phyloP scores from a whole-genome alignment of 805 yeast species.

The Helenozyma baotianmanensis region DNA sequence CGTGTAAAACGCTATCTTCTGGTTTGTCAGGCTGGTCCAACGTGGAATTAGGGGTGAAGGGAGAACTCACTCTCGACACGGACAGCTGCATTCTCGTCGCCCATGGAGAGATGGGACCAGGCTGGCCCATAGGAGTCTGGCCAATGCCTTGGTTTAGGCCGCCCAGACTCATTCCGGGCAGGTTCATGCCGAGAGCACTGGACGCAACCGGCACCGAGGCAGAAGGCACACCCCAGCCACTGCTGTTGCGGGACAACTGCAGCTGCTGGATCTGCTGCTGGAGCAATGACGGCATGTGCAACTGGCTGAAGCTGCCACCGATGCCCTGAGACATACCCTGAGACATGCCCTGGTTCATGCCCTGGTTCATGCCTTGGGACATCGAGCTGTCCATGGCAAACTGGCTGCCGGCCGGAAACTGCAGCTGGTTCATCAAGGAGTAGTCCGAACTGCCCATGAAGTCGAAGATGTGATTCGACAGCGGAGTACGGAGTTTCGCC shows the following conservation, averaged over 20 bases:
- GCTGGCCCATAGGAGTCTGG: constrained; percentile 20
- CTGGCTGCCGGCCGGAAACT: constrained; percentile 19
- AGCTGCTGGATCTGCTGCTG: constrained; percentile 29
- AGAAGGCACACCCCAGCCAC: constrained; percentile 41
- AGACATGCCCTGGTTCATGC: constrained; percentile 9
- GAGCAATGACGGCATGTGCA: constrained; percentile 32
- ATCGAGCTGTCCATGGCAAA: constrained; percentile 28
- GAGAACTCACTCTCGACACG: constrained; percentile 36
- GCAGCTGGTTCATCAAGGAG: constrained; percentile 18
- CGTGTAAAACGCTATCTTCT: constrained; percentile 31
- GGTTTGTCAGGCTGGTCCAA: constrained; percentile 7
- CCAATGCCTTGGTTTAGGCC: too few species aligned
- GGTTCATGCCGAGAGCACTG: too few species aligned
- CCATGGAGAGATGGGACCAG: constrained; percentile 43
- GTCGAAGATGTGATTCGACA: constrained; percentile 13
- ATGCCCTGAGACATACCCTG: too few species aligned
- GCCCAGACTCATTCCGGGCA: too few species aligned
- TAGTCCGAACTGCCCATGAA: constrained; percentile 14
- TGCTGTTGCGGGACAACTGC: constrained; percentile 29
- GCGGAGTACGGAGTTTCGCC: constrained; percentile 21
- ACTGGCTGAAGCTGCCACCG: constrained; percentile 11
- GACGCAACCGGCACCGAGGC: too few species aligned
- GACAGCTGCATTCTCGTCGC: constrained; percentile 24
- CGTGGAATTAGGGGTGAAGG: constrained; percentile 27
- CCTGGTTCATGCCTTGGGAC: constrained; percentile 9